Conservation (phyloP, 164 flowering plant genomes). For the Vitis labrusca region DNA sequence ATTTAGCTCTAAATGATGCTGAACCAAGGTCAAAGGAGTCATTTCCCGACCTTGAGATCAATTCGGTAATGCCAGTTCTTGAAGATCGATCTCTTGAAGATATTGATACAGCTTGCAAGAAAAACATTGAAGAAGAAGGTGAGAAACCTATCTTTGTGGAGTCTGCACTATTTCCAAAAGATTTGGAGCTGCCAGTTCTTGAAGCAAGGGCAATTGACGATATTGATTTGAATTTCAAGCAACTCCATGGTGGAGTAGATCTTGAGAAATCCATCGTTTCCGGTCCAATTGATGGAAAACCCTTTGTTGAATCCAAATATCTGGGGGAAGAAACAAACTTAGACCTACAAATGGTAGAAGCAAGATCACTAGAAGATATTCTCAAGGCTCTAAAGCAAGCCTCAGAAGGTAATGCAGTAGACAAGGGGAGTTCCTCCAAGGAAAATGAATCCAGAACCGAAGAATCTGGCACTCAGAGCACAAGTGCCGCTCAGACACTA, state of each 20-base stretch:
- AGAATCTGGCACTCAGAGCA: slow-evolving; percentile 8
- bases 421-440: not conserved
- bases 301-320: slow-evolving; percentile 8
- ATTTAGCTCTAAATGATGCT: too few relatives aligned
- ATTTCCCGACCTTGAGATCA: too few relatives aligned
- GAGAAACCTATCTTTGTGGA: slow-evolving; percentile 7
- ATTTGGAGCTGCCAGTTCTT: slow-evolving; percentile 31
- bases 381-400: slow-evolving; percentile 19
- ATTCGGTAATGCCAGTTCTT: too few relatives aligned
- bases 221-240: slow-evolving; percentile 26
- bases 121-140: not conserved
- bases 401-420: slow-evolving; percentile 7
- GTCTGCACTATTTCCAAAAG: not conserved
- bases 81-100: too few relatives aligned
- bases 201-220: slow-evolving; percentile 39
- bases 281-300: slow-evolving; percentile 12
- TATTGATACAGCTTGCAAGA: not conserved
- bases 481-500: slow-evolving; percentile 8
- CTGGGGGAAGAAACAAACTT: not conserved
- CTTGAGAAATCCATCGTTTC: slow-evolving; percentile 28
- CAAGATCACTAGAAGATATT: slow-evolving; percentile 29
- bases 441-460: slow-evolving; percentile 17
- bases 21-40: too few relatives aligned
- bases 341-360: slow-evolving; percentile 25
- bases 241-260: slow-evolving; percentile 26